Evolutionary conservation across 2,329 filamentous ascomycete genomes (phyloP).

Genomic region (Aspergillus sp.): DNA sequence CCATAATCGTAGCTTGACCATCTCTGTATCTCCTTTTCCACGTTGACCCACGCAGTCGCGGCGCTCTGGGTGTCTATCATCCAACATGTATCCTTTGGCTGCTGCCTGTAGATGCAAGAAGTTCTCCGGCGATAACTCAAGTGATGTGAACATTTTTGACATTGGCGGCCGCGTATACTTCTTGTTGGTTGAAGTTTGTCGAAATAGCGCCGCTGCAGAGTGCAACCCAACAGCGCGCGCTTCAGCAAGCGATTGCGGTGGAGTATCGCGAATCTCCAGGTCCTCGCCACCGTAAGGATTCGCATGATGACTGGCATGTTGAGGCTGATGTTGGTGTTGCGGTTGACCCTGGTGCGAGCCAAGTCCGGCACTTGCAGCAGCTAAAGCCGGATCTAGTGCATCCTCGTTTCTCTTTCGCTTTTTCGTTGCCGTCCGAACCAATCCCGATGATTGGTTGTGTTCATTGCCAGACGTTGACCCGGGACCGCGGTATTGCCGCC

Average conservation of each 20-base stretch:
- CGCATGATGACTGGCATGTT: constrained; percentile 25
- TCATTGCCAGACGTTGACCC: constrained; percentile 24
- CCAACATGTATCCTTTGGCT: constrained; percentile 59
- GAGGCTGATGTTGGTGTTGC: constrained; percentile 25
- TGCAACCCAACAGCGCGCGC: constrained; percentile 53
- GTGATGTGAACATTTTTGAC: constrained; percentile 57
- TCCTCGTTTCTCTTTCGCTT: constrained; percentile 44
- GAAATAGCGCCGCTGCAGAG: constrained; percentile 55
- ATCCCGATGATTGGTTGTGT: constrained; percentile 28
- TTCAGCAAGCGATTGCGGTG: constrained; percentile 42
- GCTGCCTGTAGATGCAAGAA: constrained; percentile 57
- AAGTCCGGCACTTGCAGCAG: constrained; percentile 26
- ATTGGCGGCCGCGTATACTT: constrained; percentile 60
- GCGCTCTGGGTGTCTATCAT: constrained; percentile 54
- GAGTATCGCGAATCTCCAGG: constrained; percentile 38
- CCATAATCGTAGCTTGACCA: constrained; percentile 57
- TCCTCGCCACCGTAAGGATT: constrained; percentile 31
- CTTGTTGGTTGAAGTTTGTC: constrained; percentile 51
- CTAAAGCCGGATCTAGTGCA: constrained; percentile 38
- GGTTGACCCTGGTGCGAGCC: constrained; percentile 20
- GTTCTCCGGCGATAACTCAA: constrained; percentile 57
- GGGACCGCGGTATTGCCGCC: constrained; percentile 28
- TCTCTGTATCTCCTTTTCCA: constrained; percentile 55
- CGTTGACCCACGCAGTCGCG: constrained; percentile 59
- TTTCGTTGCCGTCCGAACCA: constrained; percentile 37